Evolutionary conservation across 805 yeast genomes (phyloP).

Genomic region (Candida easanensis): DNA sequence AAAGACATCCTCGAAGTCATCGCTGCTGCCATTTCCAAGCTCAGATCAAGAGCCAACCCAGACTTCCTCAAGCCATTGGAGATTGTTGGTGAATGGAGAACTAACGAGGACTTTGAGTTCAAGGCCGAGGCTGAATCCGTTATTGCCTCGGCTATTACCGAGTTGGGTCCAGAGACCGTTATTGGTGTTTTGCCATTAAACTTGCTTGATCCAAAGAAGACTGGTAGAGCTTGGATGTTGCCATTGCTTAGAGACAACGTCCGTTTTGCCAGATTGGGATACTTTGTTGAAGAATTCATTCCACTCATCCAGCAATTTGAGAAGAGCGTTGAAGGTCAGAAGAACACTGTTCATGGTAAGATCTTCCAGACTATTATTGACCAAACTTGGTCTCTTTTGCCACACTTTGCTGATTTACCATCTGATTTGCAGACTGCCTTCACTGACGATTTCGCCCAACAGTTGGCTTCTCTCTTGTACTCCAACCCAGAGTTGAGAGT

Average conservation of each 20-base stretch:
- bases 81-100: conserved; percentile 82
- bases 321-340: conserved; percentile 41
- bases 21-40: conserved; percentile 56
- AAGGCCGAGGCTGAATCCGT: conserved; percentile 78
- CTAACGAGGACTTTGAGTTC: conserved; percentile 64
- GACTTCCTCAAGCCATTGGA: conserved; percentile 64
- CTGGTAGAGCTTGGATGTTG: conserved; percentile 95
- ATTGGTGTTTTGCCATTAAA: conserved; percentile 76
- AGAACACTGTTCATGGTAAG: conserved; percentile 67
- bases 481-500: conserved; percentile 73
- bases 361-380: conserved; percentile 82
- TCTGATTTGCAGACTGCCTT: conserved; percentile 64
- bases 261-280: conserved; percentile 63
- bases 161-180: conserved; percentile 85
- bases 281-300: conserved; percentile 57
- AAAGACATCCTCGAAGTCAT: conserved; percentile 69
- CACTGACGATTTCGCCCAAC: conserved; percentile 73
- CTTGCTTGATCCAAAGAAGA: conserved; percentile 48
- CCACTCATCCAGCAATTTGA: conserved; percentile 63
- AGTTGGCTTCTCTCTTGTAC: conserved; percentile 71
- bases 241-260: conserved; percentile 89
- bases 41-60: conserved; percentile 67
- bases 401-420: conserved; percentile 87
- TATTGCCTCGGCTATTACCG: conserved; percentile 72
- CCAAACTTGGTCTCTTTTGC: conserved; percentile 90